Conservation (phyloP, 345 rosid genomes). For the Jatropha curcas region DNA sequence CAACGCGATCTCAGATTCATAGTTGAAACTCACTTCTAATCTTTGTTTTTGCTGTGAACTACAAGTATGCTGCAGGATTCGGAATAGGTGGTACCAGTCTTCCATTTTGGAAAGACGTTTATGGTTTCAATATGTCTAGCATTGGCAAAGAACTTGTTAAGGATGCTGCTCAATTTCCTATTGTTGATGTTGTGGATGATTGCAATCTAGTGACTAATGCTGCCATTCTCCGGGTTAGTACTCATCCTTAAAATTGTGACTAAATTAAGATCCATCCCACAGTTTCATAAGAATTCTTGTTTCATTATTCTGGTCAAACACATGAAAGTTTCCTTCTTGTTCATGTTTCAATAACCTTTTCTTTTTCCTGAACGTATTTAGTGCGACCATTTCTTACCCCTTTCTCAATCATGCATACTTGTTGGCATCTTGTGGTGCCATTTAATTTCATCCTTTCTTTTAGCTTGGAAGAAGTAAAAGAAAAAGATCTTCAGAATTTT, state of each 20-base stretch:
- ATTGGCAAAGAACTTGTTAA: constrained; percentile 72
- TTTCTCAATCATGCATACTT: neutral
- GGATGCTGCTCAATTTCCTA: constrained; percentile 66
- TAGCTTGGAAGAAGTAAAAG: neutral
- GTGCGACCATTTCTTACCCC: neutral
- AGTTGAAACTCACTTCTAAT: constrained; percentile 2
- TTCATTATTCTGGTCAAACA: neutral
- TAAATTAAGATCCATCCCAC: neutral
- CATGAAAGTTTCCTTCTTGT: neutral
- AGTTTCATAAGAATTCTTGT: neutral
- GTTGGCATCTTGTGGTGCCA: neutral
- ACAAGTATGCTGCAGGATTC: constrained; percentile 85
- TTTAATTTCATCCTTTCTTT: neutral
- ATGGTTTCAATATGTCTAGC: constrained; percentile 85
- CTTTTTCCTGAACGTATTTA: neutral
- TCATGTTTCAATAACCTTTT: neutral
- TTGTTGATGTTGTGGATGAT: constrained; percentile 68
- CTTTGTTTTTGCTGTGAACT: constrained; percentile 4
- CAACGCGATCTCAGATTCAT: neutral
- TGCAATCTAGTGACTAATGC: constrained; percentile 64
- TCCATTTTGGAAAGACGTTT: constrained; percentile 91
- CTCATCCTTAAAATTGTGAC: neutral
- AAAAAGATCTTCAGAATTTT: neutral
- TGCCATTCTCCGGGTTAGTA: constrained; percentile 60
- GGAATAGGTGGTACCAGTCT: constrained; percentile 89